phyloP scores from a whole-genome alignment of 768 basidiomycete species.

The Boletus rufocinnamomeus region DNA sequence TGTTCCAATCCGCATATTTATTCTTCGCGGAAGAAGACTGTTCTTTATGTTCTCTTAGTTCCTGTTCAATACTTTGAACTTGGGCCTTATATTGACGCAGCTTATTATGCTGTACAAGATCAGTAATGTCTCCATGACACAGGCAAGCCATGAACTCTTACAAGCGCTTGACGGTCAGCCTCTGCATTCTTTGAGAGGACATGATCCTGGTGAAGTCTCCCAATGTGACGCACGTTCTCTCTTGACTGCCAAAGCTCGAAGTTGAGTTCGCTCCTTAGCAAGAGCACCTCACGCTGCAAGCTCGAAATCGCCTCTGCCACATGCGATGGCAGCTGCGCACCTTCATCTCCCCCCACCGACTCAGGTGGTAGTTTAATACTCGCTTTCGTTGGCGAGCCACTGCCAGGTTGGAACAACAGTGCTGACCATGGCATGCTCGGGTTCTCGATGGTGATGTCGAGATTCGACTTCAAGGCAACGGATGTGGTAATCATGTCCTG shows the following conservation, averaged over 20 bases:
- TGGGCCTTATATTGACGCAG: conserved; percentile 73
- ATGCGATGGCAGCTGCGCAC: conserved; percentile 42
- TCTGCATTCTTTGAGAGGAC: conserved; percentile 75
- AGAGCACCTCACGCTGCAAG: conserved; percentile 73
- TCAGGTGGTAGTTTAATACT: conserved; percentile 23
- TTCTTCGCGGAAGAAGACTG: conserved; percentile 73
- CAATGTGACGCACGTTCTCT: conserved; percentile 81
- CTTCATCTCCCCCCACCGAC: conserved; percentile 10
- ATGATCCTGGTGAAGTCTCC: conserved; percentile 73
- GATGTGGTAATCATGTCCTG: conserved; percentile 75
- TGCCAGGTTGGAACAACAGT: conserved; percentile 41
- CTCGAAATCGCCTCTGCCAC: conserved; percentile 66
- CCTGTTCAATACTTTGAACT: conserved; percentile 64
- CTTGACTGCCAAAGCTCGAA: conserved; percentile 83
- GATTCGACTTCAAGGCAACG: conserved; percentile 68
- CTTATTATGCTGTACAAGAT: conserved; percentile 67
- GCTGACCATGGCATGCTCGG: conserved; percentile 54
- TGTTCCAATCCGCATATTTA: conserved; percentile 84
- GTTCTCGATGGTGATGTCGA: conserved; percentile 61
- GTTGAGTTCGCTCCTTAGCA: conserved; percentile 80
- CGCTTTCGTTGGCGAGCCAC: conserved; percentile 30
- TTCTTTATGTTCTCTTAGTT: conserved; percentile 71
- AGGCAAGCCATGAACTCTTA: conserved; percentile 38
- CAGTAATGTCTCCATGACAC: conserved; percentile 4
- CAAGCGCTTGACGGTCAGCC: conserved; percentile 78